Evolutionary conservation across 805 yeast species (phyloP), one percentile per base, ranked within the genome.

Genomic region (Dipodascopsis tothii): DNA sequence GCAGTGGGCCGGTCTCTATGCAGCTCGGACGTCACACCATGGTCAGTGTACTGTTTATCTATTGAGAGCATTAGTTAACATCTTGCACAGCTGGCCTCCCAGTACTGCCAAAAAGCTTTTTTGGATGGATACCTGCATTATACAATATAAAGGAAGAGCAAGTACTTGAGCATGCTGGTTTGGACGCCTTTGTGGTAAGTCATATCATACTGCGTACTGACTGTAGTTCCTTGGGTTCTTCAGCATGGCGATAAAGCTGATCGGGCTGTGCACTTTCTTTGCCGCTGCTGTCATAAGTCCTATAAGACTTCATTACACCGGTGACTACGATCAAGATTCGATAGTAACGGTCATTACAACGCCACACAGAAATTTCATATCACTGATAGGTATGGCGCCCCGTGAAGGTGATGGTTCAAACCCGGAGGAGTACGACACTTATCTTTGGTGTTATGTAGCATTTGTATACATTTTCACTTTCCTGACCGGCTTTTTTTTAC

Each of bases 381-480:
- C n/a, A n/a, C n/a, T n/a, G n/a, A n/a, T n/a, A n/a, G n/a, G n/a
- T n/a, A n/a, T n/a, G n/a, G n/a, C n/a, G n/a, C n/a, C n/a, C n/a
- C 48, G 41, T 21, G 52, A 39, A 19, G 18, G 16, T 3, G 42
- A 9, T n/a, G n/a, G n/a, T n/a, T n/a, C 14, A 25, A 14, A 25
- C 14, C 63, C 67, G 3, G 74, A 70, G 4, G 72, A 69, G 22
- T 74, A 72, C 48, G 71, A 71, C 50, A 65, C 77, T 3, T 84
- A 81, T 58, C 64, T 81, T 9, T 87, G 95, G 95, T 74, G 84
- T 64, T 90, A 90, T 59, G 87, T 87, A 27, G 71, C 80, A 0
- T 86, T 90, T 68, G 85, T 96, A 0, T 86, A 86, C 58, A 69
- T 84, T 5, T 90, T 92, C 66, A 90, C 97, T 0, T 65, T 75